Conservation (phyloP, 805 yeast species). For the Candida arabinofermentans region DNA sequence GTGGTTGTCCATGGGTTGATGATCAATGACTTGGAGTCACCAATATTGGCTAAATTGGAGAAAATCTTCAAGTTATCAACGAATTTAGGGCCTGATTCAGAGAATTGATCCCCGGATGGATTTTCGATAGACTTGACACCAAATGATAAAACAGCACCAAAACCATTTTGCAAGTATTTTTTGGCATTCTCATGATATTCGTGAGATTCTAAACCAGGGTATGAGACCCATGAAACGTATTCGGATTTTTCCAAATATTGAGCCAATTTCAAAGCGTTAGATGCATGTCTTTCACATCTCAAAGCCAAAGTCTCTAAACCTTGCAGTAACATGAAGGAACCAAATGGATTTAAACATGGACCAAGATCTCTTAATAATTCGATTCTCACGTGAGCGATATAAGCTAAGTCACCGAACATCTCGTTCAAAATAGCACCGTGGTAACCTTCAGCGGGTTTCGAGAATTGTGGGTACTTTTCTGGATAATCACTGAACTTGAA, state of each 20-base stretch:
- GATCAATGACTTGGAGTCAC: constrained; percentile 92
- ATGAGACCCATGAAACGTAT: constrained; percentile 84
- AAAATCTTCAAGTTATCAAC: constrained; percentile 83
- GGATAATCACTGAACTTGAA: constrained; percentile 89
- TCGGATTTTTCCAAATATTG: constrained; percentile 61
- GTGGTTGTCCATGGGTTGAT: constrained; percentile 96
- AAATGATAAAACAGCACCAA: constrained; percentile 85
- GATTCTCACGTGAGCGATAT: constrained; percentile 72
- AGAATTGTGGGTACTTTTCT: constrained; percentile 86
- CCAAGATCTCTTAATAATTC: constrained; percentile 92
- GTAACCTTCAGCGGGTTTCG: constrained; percentile 88
- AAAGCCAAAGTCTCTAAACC: constrained; percentile 93
- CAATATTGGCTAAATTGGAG: constrained; percentile 93
- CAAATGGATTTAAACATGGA: constrained; percentile 84
- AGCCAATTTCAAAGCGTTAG: constrained; percentile 79
- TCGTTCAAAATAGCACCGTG: constrained; percentile 84
- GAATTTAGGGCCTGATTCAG: constrained; percentile 75
- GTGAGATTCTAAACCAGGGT: constrained; percentile 81
- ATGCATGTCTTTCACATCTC: constrained; percentile 89
- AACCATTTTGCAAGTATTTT: constrained; percentile 76
- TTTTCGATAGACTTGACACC: constrained; percentile 70
- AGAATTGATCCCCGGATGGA: constrained; percentile 53
- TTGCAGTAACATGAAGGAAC: constrained; percentile 77
- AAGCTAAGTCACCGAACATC: constrained; percentile 77
- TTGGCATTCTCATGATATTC: constrained; percentile 77